Percentiles rank a stretch among this genome's conserved stretches.
phyloP scores from a whole-genome alignment of 2,329 filamentous ascomycete genomes.

The Diaporthe sp. region DNA sequence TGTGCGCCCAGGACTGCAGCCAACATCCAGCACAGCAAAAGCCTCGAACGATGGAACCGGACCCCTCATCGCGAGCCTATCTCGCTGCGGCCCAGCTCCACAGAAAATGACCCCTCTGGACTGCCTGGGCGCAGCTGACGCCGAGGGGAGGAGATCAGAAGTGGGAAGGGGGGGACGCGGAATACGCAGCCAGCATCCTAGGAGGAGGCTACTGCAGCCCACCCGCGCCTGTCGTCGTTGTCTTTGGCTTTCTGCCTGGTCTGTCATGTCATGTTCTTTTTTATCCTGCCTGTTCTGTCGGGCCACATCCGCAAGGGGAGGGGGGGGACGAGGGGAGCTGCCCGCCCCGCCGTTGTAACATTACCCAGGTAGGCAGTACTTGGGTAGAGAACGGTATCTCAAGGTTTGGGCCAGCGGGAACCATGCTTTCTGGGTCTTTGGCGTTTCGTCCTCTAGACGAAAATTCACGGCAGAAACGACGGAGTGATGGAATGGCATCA shows the following conservation, averaged over 20 bases:
- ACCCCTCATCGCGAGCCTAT: slow-evolving; percentile 25
- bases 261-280: not conserved
- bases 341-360: slow-evolving; percentile 16
- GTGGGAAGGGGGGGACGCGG: not conserved
- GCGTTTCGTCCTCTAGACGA: slow-evolving; percentile 1
- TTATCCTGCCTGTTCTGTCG: not conserved
- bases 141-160: slow-evolving; percentile 4
- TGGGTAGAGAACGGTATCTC: not conserved
- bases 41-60: not conserved
- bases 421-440: slow-evolving; percentile 1
- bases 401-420: slow-evolving; percentile 13
- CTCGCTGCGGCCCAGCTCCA: slow-evolving; percentile 19
- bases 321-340: not conserved
- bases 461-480: not conserved
- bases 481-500: slow-evolving; percentile 5
- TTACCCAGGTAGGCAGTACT: not conserved
- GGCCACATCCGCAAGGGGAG: not conserved
- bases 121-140: slow-evolving; percentile 10
- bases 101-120: slow-evolving; percentile 14
- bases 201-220: slow-evolving; percentile 19
- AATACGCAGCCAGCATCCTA: slow-evolving; percentile 9
- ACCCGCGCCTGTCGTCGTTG: not conserved
- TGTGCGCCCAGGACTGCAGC: slow-evolving; percentile 19
- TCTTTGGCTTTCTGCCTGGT: not conserved
- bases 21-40: not conserved